Conservation (phyloP, 2,329 filamentous ascomycete genomes). For the Calonectria fujianensis region DNA sequence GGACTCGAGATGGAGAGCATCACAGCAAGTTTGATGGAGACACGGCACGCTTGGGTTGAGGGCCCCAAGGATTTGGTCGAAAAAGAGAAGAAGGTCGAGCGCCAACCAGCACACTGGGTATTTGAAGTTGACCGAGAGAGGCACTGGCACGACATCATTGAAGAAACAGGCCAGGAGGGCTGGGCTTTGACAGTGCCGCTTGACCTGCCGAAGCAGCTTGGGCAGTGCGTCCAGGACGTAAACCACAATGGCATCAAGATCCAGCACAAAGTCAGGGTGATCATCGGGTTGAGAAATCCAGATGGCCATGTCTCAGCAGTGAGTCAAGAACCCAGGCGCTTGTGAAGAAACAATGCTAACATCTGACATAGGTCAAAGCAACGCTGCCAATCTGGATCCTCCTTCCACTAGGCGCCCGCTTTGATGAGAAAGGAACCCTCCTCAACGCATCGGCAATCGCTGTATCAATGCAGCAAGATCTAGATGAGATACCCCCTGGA, state of each 20-base stretch:
- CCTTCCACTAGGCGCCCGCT: constrained; percentile 92
- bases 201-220: constrained; percentile 86
- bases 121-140: constrained; percentile 72
- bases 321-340: constrained; percentile 48
- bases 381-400: constrained; percentile 93
- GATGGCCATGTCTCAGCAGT: constrained; percentile 95
- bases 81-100: constrained; percentile 76
- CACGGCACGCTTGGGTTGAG: constrained; percentile 78
- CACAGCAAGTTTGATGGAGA: constrained; percentile 85
- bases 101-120: constrained; percentile 77
- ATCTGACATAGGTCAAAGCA: constrained; percentile 79
- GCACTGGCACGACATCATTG: constrained; percentile 81
- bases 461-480: not conserved
- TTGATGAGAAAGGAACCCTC: constrained; percentile 90
- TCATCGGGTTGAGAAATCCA: constrained; percentile 91
- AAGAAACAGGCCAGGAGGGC: constrained; percentile 79
- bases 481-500: constrained; percentile 3
- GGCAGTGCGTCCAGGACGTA: constrained; percentile 89
- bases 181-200: constrained; percentile 76
- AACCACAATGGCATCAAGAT: constrained; percentile 92
- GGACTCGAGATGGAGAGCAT: constrained; percentile 88
- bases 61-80: constrained; percentile 66
- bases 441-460: not conserved
- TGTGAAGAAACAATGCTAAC: not conserved
- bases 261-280: constrained; percentile 91